Evolutionary conservation across 2,329 filamentous ascomycete genomes (phyloP), one percentile per base, ranked within the genome.

Genomic region (Teratosphaeria viscida): DNA sequence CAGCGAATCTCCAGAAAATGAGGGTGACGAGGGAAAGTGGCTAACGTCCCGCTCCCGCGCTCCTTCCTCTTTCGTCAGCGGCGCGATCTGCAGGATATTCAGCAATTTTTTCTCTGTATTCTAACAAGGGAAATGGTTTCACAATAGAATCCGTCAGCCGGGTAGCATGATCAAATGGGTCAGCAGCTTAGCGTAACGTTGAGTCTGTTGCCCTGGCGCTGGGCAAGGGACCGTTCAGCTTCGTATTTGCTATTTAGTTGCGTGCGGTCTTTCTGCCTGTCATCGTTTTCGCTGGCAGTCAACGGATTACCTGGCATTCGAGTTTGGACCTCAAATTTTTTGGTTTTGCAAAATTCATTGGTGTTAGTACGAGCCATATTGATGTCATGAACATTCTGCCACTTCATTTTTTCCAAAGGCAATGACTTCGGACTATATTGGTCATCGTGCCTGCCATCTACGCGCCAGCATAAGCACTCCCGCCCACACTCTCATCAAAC

Each of bases 401-500:
- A 32, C 11, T 23, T n/a, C 43, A 49, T 23, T 2, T 49, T 32
- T 32, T 32, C 23, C 29, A 32, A 32, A 6, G 19, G 1, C 43
- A 10, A 49, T 49, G 37, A 5, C 37, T 49, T 23, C 43, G n/a
- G 23, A 39, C 8, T 11, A 16, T 10, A 2, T 49, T 49, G 10
- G 16, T 49, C 43, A 11, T 23, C 16, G 16, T 49, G 23, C 43
- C 19, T 49, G 43, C 43, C 43, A 23, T 11, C 43, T 49, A 49
- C 19, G 43, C 16, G 5, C 43, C 43, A 49, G 55, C 53, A 27
- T 70, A 71, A 34, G 70, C 70, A 57, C 68, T 71, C 0, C 76
- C 76, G n/a, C 77, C 76, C 52, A 77, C 75, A 63, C 71, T 70
- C 58, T 71, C 69, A 66, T 83, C 81, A 65, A 83, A 76, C 4